These are phyloP conservation scores for Penicillium silybi DNA, from an alignment of 495 filamentous ascomycete species.

Conservation along the genomic window DNA sequence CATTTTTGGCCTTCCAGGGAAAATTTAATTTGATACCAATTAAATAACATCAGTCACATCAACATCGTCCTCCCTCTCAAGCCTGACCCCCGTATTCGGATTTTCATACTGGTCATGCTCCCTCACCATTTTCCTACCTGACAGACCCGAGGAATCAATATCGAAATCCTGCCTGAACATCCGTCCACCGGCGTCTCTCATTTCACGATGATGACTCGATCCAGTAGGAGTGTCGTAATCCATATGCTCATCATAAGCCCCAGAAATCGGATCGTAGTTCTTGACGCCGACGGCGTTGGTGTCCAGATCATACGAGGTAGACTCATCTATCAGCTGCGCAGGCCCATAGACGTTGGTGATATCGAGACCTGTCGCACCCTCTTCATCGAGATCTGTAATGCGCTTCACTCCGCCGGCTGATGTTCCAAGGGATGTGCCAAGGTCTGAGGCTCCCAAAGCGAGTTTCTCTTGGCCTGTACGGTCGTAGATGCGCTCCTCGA, in stretches of 20 bases:
- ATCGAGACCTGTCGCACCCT: slow-evolving; percentile 6
- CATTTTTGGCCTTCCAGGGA: neutral
- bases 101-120: slow-evolving; percentile 16
- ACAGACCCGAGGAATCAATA: slow-evolving; percentile 8
- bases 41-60: slow-evolving; percentile 17
- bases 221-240: slow-evolving; percentile 14
- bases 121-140: slow-evolving; percentile 4
- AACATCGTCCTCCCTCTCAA: slow-evolving; percentile 17
- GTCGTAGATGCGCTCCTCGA: slow-evolving; percentile 38
- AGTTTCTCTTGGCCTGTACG: slow-evolving; percentile 32
- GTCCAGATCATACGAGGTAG: slow-evolving; percentile 4
- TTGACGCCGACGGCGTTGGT: slow-evolving; percentile 6
- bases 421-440: slow-evolving; percentile 7
- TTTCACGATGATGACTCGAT: slow-evolving; percentile 7
- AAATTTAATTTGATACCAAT: neutral
- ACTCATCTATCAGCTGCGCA: slow-evolving; percentile 9
- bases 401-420: slow-evolving; percentile 23
- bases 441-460: neutral
- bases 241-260: slow-evolving; percentile 9
- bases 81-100: slow-evolving; percentile 15
- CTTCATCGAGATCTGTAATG: slow-evolving; percentile 30
- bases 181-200: slow-evolving; percentile 8
- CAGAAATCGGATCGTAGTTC: slow-evolving; percentile 11
- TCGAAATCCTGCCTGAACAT: slow-evolving; percentile 7
- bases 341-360: slow-evolving; percentile 2